Evolutionary conservation across 441 rosid species (phyloP).

Genomic region (Corymbia citriodora): DNA sequence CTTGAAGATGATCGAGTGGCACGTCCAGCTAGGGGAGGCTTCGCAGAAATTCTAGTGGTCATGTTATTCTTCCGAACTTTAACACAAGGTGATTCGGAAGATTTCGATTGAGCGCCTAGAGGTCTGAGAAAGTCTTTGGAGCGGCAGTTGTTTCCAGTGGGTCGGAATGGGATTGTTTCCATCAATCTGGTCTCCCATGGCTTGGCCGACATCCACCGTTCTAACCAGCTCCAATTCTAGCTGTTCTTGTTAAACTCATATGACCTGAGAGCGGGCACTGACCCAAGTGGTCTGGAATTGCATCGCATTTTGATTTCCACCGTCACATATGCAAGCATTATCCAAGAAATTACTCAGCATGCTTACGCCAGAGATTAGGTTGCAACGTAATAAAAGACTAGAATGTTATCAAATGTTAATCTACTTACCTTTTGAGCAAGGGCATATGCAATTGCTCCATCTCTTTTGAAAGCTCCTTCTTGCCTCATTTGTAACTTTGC

Average conservation of each 20-base stretch:
- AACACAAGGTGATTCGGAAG: constrained; percentile 39
- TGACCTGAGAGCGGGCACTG: constrained; percentile 31
- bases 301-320: constrained; percentile 57
- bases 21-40: constrained; percentile 40
- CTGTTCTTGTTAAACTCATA: constrained; percentile 69
- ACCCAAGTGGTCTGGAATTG: constrained; percentile 21
- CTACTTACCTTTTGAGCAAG: constrained; percentile 71
- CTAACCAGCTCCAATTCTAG: constrained; percentile 99
- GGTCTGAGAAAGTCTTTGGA: constrained; percentile 17
- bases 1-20: constrained; percentile 55
- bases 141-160: constrained; percentile 33
- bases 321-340: constrained; percentile 27
- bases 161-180: constrained; percentile 48
- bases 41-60: constrained; percentile 71
- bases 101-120: constrained; percentile 27
- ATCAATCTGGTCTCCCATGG: constrained; percentile 90
- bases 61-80: constrained; percentile 73
- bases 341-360: not conserved
- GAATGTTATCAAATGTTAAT: not conserved
- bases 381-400: not conserved
- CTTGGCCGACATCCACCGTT: constrained; percentile 94
- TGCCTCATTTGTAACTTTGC: constrained; percentile 74
- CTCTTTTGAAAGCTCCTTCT: constrained; percentile 86
- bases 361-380: not conserved
- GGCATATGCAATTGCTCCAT: constrained; percentile 85